A percentile compares a stretch with the other conserved stretches of the same genome.
phyloP scores from a whole-genome alignment of 179 eudicot species.

The Spergularia azorica region DNA sequence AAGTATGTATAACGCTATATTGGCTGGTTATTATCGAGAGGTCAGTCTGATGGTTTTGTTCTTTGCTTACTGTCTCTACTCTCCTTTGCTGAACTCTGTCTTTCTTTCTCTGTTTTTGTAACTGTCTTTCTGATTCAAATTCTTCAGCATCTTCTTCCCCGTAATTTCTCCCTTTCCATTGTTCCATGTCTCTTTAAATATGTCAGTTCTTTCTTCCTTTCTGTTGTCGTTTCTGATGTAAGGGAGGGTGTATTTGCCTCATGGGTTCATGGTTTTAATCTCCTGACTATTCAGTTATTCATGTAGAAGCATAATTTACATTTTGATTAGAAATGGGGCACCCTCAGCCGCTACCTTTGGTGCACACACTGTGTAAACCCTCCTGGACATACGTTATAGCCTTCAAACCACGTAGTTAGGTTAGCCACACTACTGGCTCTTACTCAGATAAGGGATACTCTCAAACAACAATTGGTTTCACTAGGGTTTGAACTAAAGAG shows the following conservation, averaged over 20 bases:
- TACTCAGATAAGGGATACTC: too few relatives aligned
- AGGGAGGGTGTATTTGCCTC: not conserved
- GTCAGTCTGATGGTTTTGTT: constrained; percentile 34
- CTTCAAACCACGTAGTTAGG: too few relatives aligned
- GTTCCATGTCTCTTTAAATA: not conserved
- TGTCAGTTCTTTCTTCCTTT: not conserved
- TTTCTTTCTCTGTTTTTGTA: not conserved
- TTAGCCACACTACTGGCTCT: too few relatives aligned
- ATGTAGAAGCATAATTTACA: not conserved
- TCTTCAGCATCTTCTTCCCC: not conserved
- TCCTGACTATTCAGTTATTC: not conserved
- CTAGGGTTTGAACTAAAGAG: too few relatives aligned
- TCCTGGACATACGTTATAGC: too few relatives aligned
- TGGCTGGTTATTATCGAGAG: constrained; percentile 84
- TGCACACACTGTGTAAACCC: too few relatives aligned
- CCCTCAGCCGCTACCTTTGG: too few relatives aligned
- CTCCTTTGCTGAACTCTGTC: not conserved
- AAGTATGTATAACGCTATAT: constrained; percentile 71
- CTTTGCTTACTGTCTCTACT: not conserved
- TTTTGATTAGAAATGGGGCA: too few relatives aligned
- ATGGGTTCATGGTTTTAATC: not conserved
- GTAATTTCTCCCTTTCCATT: not conserved
- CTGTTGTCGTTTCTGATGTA: not conserved
- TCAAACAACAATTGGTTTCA: too few relatives aligned
- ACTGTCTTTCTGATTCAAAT: not conserved